Evolutionary conservation across 1,139 yeast species (phyloP), one percentile per base, ranked within the genome.

Genomic region (Yamadazyma sp.): DNA sequence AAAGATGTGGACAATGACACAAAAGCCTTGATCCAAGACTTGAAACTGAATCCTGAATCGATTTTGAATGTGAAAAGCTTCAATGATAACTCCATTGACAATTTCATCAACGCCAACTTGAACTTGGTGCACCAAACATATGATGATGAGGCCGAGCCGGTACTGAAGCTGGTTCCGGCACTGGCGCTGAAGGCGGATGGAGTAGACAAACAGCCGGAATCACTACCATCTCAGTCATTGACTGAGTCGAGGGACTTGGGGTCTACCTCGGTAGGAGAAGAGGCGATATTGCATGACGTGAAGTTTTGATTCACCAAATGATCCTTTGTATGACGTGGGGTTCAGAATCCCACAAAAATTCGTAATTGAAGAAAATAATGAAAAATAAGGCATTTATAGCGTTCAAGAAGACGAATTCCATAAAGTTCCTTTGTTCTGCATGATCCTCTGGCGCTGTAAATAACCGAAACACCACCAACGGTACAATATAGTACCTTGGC

Each of bases 401-500:
- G 58, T 73, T 62, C 46, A 77, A 70, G 87, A 91, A 88, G 0
- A 64, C 39, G 39, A 77, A 71, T 56, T 92, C 98, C 3, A 69
- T 39, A 1, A 62, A 35, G 33, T 78, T 64, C 43, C 84, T 70
- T 16, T 24, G 20, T 5, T 24, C 7, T 16, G 11, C 17, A 24
- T 62, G 62, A 15, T 62, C 59, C 16, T 59, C 58, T 18, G 84
- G 78, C 8, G 62, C 58, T 6, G 73, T 62, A 44, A 80, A 73
- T 5, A 86, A 42, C 51, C 97, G 74, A 79, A 91, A 89, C 27
- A 89, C 57, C 11, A 86, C 58, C 54, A 79, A 80, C 3, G 98
- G 98, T 2, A 87, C 55, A 37, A 92, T 85, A 59, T 84, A 92
- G 60, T 94, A 92, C 40, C 98, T 76, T 34, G 97, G 96, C 59